These are phyloP conservation scores for Amanita phalloides DNA, from an alignment of 768 basidiomycete species.

Conservation along the genomic window DNA sequence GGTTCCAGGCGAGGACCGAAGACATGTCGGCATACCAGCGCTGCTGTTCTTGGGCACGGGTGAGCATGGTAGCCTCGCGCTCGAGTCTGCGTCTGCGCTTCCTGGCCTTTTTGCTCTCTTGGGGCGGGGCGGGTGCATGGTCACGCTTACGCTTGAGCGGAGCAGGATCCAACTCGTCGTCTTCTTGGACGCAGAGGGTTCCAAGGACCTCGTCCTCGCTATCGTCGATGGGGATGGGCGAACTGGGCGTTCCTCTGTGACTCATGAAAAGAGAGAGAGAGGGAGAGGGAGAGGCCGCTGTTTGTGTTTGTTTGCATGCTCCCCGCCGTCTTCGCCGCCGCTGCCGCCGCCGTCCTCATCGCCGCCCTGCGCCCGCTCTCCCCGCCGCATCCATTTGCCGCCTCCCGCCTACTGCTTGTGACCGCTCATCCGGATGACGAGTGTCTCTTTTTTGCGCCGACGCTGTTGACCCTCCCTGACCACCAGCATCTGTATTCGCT, in stretches of 20 bases:
- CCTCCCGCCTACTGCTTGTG: constrained; percentile 44
- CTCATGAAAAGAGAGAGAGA: background rate
- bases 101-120: constrained; percentile 27
- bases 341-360: constrained; percentile 20
- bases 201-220: constrained; percentile 29
- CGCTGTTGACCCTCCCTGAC: constrained; percentile 44
- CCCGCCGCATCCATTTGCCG: constrained; percentile 9
- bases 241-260: constrained; percentile 13
- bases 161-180: background rate
- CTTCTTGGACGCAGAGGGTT: constrained; percentile 15
- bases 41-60: constrained; percentile 3
- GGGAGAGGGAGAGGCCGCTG: background rate
- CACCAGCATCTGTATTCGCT: constrained; percentile 33
- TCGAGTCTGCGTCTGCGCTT: constrained; percentile 29
- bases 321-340: constrained; percentile 18
- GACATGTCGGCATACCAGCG: constrained; percentile 4
- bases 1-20: background rate
- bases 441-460: constrained; percentile 89
- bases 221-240: constrained; percentile 28
- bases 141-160: background rate
- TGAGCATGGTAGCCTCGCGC: constrained; percentile 17
- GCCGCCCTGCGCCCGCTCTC: constrained; percentile 17
- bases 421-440: constrained; percentile 97
- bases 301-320: constrained; percentile 11
- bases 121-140: background rate